Base-by-base conservation (phyloP, 2,329 filamentous ascomycete species). In the Paraphaeosphaeria sporulosa region DNA sequence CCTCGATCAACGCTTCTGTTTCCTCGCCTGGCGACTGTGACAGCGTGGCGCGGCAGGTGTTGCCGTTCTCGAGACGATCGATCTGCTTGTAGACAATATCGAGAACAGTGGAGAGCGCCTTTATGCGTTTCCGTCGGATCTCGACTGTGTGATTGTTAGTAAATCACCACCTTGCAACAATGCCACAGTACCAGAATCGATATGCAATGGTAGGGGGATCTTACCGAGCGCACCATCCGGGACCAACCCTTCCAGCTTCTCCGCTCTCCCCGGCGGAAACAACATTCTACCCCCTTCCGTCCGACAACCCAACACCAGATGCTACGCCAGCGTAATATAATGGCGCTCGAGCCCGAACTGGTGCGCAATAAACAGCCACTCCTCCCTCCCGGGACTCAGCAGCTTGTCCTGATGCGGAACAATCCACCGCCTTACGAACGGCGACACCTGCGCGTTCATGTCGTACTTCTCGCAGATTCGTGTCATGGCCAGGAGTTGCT, bases 401-500 rank as follows among this genome's bases (percentile, higher is more conserved):
- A 70, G 36, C 9, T 21, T 59, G 0, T 51, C 38, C 13, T 49
- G 44, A 44, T 67, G 63, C 4, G 60, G 62, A 3, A 27, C 15
- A 8, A 65, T 47, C 71, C 67, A 74, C 0, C 12, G 47, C 9
- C 36, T 48, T 0, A 71, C 10, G 27, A 65, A 63, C 0, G 57
- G 60, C 5, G 38, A 46, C 2, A 71, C 49, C 9, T 68, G 34
- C 4, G 53, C 23, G 19, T 66, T 66, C n/a, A 54, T 52, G 1
- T 66, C 62, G 47, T 76, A 79, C 21, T 73, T 70, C 47, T 71
- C 62, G 36, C 67, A 69, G 3, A 74, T 40, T 1, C 65, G 58
- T 1, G 75, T 68, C 8, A 79, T 40, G 12, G 67, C 61, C 2
- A 74, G 65, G 2, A 78, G 62, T 10, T 68, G 58, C 0, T 49